Evolutionary conservation across 192 early-diverging fungal genomes (phyloP), one percentile per base, ranked within the genome.

Genomic region (Coemansia sp.): DNA sequence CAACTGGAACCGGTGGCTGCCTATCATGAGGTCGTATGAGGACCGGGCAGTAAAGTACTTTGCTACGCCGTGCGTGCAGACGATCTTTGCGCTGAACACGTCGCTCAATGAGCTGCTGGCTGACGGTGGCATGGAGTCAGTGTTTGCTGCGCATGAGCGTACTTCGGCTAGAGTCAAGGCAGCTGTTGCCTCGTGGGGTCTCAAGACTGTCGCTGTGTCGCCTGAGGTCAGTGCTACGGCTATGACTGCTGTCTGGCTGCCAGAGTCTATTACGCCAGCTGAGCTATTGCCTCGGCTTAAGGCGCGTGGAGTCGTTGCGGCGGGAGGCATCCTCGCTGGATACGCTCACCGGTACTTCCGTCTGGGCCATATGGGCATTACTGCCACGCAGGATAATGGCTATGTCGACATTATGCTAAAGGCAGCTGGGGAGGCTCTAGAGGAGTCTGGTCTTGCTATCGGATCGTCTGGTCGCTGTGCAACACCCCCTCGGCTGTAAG

Each of bases 11-110:
- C 94, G 95, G 69, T 99, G 97, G 97, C 87, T 96, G 74, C 97
- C 97, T 40, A 91, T 99, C 78, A 99, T 99, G 97, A 83, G 89
- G 69, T 90, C 94, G 34, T 99, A 99, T 85, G 97, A 99, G 86
- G 90, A 90, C 1, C 90, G 95, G 66, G 93, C 95, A 65, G 89
- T 91, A 33, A 88, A 89, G 64, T 99, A 99, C 86, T 99, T 99
- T 89, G 97, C 95, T 62, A 99, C 97, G 34, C 97, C 97, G 13
- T 89, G 94, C 52, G 97, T 99, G 55, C 95, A 96, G 86, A 88
- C 93, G 44, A 88, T 99, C 78, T 87, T 90, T 79, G 95, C 95
- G 29, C 91, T 99, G 39, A 87, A 95, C 76, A 86, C 89, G 27
- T 92, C 92, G 62, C 88, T 99, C 64, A 86, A 88, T 76, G 92